A percentile compares a stretch with the other conserved stretches of the same genome.
phyloP scores from a whole-genome alignment of 345 rosid genomes.

The Brassica rapa region DNA sequence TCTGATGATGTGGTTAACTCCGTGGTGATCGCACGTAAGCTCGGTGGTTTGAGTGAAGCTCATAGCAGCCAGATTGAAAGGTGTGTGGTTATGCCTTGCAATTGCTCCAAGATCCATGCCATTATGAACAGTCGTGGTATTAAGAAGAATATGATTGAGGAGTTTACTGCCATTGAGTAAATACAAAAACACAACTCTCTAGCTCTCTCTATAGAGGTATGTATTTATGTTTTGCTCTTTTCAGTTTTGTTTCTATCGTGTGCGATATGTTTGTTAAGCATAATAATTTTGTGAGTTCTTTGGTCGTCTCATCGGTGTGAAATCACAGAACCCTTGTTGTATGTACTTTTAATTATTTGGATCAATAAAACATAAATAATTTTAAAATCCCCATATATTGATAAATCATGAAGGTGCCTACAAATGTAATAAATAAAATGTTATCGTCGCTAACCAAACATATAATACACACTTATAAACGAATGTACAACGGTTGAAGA shows the following conservation, averaged over 20 bases:
- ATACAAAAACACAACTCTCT: constrained; percentile 9
- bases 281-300: constrained; percentile 24
- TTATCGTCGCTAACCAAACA: neutral
- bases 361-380: constrained; percentile 5
- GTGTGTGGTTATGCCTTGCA: constrained; percentile 50
- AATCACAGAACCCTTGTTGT: neutral
- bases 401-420: neutral
- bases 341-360: neutral
- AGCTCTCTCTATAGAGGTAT: neutral
- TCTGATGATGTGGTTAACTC: constrained; percentile 86
- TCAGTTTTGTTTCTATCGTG: no score
- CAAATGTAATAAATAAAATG: no score
- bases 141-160: constrained; percentile 64
- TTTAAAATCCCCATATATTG: neutral
- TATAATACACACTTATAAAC: neutral
- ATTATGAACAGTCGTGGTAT: constrained; percentile 42
- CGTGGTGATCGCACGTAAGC: constrained; percentile 72
- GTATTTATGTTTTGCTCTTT: constrained; percentile 16
- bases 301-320: constrained; percentile 17
- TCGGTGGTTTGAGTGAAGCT: constrained; percentile 19
- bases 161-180: constrained; percentile 32
- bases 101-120: constrained; percentile 62
- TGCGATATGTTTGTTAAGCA: constrained; percentile 6
- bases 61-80: constrained; percentile 20
- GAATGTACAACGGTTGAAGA: neutral